These are phyloP conservation scores for Ascochyta fabae DNA, from an alignment of 2,329 filamentous ascomycete species.

Conservation along the genomic window DNA sequence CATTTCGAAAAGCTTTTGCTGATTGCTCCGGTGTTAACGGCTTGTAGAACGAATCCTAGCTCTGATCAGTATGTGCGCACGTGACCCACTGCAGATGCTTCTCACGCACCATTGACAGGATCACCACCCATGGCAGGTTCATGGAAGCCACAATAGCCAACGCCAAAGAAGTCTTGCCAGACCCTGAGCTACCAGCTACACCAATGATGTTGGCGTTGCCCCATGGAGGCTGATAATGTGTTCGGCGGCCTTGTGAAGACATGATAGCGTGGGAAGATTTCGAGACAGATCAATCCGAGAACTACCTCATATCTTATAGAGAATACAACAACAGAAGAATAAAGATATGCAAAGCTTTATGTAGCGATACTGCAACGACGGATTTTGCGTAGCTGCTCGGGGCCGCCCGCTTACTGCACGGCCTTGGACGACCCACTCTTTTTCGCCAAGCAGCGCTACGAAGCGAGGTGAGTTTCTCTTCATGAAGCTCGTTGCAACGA, in stretches of 20 bases:
- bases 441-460: conserved; percentile 31
- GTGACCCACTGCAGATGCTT: conserved; percentile 25
- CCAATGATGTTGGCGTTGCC: conserved; percentile 95
- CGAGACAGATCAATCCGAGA: not conserved
- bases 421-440: conserved; percentile 11
- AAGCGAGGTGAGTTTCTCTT: conserved; percentile 35
- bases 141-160: conserved; percentile 88
- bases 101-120: conserved; percentile 82
- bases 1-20: conserved; percentile 80
- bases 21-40: conserved; percentile 80
- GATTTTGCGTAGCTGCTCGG: conserved; percentile 24
- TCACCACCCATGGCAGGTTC: conserved; percentile 96
- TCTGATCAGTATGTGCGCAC: conserved; percentile 28
- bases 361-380: conserved; percentile 24
- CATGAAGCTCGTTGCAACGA: conserved; percentile 29
- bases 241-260: conserved; percentile 45
- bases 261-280: conserved; percentile 18
- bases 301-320: conserved; percentile 19
- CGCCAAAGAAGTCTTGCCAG: conserved; percentile 92
- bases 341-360: conserved; percentile 21
- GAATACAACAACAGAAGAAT: conserved; percentile 12
- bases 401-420: conserved; percentile 21
- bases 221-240: conserved; percentile 93
- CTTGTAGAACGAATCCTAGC: conserved; percentile 96
- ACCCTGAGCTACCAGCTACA: conserved; percentile 93